These are phyloP conservation scores for Gossypium turneri DNA, from an alignment of 345 rosid genomes.

Conservation along the genomic window DNA sequence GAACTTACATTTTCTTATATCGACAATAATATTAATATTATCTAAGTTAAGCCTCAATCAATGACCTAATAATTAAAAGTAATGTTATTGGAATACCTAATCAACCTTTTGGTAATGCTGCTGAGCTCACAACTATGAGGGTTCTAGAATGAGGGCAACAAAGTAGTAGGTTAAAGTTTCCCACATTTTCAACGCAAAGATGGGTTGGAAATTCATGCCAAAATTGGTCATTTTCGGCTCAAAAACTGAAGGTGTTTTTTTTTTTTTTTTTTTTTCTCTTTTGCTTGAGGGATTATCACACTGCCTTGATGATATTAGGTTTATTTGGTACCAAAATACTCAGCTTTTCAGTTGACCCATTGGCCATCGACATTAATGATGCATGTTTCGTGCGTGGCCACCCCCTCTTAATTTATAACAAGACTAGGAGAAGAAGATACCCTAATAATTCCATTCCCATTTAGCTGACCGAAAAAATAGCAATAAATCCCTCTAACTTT, in stretches of 20 bases:
- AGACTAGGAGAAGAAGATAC: no score
- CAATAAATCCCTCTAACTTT: neutral
- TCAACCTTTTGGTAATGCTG: neutral
- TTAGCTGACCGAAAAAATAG: neutral
- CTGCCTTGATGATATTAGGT: neutral
- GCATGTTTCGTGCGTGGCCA: neutral
- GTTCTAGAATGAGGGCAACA: neutral
- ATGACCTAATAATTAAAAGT: no score
- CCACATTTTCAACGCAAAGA: neutral
- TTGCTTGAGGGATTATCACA: neutral
- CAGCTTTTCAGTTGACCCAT: neutral
- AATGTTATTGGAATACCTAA: neutral
- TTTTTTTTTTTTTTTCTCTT: neutral
- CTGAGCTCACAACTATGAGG: neutral
- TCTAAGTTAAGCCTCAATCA: no score
- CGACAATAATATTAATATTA: no score
- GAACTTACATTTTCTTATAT: fast-evolving
- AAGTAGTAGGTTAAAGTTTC: neutral
- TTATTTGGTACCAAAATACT: neutral
- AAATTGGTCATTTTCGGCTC: neutral
- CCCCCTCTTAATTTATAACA: neutral
- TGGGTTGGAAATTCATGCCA: neutral
- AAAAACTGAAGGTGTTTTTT: neutral
- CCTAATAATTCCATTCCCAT: no score
- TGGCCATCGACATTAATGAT: neutral